phyloP scores from a whole-genome alignment of 177 flowering plant species.

The Vitis hybrid region DNA sequence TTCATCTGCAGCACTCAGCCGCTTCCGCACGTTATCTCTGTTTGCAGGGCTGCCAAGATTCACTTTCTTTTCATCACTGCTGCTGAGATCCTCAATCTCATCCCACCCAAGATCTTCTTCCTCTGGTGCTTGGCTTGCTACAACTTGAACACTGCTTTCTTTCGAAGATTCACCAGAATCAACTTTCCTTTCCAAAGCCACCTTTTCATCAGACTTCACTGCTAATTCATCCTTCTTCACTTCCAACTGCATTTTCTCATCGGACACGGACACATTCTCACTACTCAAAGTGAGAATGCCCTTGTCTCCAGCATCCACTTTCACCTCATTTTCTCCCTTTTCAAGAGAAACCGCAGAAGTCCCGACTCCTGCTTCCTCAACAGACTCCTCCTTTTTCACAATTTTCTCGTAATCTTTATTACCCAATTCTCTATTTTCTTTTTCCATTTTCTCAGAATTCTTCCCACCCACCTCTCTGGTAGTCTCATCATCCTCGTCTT shows the following conservation, averaged over 20 bases:
- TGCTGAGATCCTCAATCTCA: slow-evolving; percentile 82
- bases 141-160: slow-evolving; percentile 51
- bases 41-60: slow-evolving; percentile 34
- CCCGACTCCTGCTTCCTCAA: slow-evolving; percentile 8
- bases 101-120: slow-evolving; percentile 92
- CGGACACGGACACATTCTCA: slow-evolving; percentile 8
- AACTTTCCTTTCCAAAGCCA: slow-evolving; percentile 33
- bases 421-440: slow-evolving; percentile 10
- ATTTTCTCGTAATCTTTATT: slow-evolving; percentile 9
- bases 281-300: slow-evolving; percentile 8
- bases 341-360: slow-evolving; percentile 6
- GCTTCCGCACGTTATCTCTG: slow-evolving; percentile 51
- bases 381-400: slow-evolving; percentile 14
- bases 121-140: slow-evolving; percentile 57
- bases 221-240: slow-evolving; percentile 15
- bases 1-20: slow-evolving; percentile 64
- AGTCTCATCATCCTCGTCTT: slow-evolving; percentile 40
- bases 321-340: neutral
- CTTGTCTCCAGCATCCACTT: slow-evolving; percentile 3
- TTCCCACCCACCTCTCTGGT: neutral
- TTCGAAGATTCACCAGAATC: slow-evolving; percentile 46
- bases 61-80: slow-evolving; percentile 58
- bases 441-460: neutral
- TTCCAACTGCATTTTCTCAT: slow-evolving; percentile 20
- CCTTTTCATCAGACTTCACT: slow-evolving; percentile 33